Conservation (phyloP, 768 basidiomycete species). For the Agaricus subrufescens region DNA sequence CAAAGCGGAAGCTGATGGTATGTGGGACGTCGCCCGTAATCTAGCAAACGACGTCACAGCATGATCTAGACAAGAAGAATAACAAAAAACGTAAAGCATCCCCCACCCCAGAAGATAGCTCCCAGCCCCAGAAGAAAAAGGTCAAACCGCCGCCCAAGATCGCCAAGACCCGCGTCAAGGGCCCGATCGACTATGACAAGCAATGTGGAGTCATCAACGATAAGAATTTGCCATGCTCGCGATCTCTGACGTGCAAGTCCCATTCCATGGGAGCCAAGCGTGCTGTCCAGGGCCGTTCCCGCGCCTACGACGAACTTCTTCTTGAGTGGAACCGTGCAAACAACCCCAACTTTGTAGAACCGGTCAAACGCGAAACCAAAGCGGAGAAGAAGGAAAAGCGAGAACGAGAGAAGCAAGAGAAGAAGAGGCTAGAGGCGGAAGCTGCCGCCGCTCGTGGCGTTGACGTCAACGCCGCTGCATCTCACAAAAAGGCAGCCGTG, state of each 20-base stretch:
- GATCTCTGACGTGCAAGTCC: slow-evolving; percentile 95
- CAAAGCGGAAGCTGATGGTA: slow-evolving; percentile 48
- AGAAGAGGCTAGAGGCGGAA: slow-evolving; percentile 69
- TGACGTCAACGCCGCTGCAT: slow-evolving; percentile 41
- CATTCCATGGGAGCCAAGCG: slow-evolving; percentile 98
- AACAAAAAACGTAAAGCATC: slow-evolving; percentile 80
- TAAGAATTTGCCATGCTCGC: slow-evolving; percentile 87
- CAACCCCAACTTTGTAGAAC: slow-evolving; percentile 86
- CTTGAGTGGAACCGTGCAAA: slow-evolving; percentile 88
- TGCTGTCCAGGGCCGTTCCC: slow-evolving; percentile 80
- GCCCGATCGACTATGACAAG: slow-evolving; percentile 85
- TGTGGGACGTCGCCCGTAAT: neutral
- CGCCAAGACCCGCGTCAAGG: slow-evolving; percentile 75
- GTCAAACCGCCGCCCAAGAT: slow-evolving; percentile 61
- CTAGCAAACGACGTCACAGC: neutral
- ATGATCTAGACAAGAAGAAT: slow-evolving; percentile 36
- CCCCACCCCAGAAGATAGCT: slow-evolving; percentile 60
- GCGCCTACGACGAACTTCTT: slow-evolving; percentile 79
- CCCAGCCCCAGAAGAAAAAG: slow-evolving; percentile 75
- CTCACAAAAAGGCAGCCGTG: slow-evolving; percentile 38
- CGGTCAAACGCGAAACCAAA: slow-evolving; percentile 81
- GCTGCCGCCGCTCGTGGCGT: slow-evolving; percentile 56
- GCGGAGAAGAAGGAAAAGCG: slow-evolving; percentile 84
- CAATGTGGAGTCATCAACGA: slow-evolving; percentile 98
- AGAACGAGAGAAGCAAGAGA: slow-evolving; percentile 77